Evolutionary conservation across 2,329 filamentous ascomycete species (phyloP), one percentile per base, ranked within the genome.

Genomic region (Fusarium avenaceum): DNA sequence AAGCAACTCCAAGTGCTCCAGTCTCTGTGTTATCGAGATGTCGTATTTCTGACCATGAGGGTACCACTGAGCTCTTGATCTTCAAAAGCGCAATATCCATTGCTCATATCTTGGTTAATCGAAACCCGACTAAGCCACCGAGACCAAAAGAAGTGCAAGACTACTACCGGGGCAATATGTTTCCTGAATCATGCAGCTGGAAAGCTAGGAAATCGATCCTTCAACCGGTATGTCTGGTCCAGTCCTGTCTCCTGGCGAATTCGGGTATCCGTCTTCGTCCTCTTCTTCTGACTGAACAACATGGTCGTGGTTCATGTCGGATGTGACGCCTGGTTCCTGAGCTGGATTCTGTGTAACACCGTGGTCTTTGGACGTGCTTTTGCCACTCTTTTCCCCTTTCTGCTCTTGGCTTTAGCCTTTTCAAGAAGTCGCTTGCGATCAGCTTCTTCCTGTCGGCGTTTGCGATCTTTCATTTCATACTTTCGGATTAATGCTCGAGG

Each of bases 391-490:
- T 92, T 97, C 50, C 90, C 90, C 81, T 97, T 97, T 32, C 94
- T 87, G 52, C 91, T 92, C 82, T 97, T 97, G 82, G 94, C 92
- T 82, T 97, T 97, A 22, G 94, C 94, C 80, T 97, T 97, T 76
- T 97, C 95, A 56, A 97, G 80, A 32, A 97, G 82, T 48, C 94
- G 86, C 65, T 91, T 89, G 75, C 95, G 92, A 78, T 97, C 93
- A n/a, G 92, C 93, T 70, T 95, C 85, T 67, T 94, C 89, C 74
- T 93, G 92, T 48, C 93, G 90, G 76, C 93, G 90, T 63, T 92
- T 91, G 35, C 93, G 90, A 76, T 97, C 96, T 78, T 97, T 97
- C 76, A 95, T 92, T 80, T 99, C 96, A 76, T 98, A 99, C 65
- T 94, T 89, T 40, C 92, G 88, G 67, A 98, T 96, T 55, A 99